Percentiles rank a stretch among this genome's conserved stretches.
These are phyloP conservation scores for Neodidymelliopsis sp. DNA, from an alignment of 2,329 filamentous ascomycete species.

Conservation along the genomic window DNA sequence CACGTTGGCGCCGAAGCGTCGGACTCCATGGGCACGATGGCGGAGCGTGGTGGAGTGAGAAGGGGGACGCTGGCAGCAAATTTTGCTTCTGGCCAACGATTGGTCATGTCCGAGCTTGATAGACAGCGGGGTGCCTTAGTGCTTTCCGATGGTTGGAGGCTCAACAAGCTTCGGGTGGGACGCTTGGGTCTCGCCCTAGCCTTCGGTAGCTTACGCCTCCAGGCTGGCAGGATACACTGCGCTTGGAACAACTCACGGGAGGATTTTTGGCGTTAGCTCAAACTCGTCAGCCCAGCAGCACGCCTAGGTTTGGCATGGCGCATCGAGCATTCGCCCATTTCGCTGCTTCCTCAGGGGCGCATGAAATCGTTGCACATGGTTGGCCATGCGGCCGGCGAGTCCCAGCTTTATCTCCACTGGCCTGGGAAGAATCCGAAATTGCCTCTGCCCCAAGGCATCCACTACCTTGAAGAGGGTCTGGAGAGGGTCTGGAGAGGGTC, in stretches of 20 bases:
- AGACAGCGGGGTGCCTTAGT: slow-evolving; percentile 39
- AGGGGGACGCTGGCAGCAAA: slow-evolving; percentile 21
- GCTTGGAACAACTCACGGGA: slow-evolving; percentile 37
- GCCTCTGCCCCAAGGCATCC: slow-evolving; percentile 3
- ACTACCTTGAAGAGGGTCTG: too few species aligned
- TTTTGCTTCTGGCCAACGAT: slow-evolving; percentile 36
- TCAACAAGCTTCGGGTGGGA: slow-evolving; percentile 35
- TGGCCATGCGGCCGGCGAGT: neutral
- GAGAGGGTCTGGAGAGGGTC: too few species aligned
- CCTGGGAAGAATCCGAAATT: slow-evolving; percentile 3
- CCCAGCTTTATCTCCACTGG: slow-evolving; percentile 8
- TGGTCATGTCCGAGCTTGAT: slow-evolving; percentile 17
- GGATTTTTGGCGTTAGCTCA: slow-evolving; percentile 20
- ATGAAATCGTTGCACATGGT: neutral
- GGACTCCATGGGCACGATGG: slow-evolving; percentile 6
- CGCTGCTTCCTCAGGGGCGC: slow-evolving; percentile 11
- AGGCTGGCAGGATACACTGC: neutral
- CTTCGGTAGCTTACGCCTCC: slow-evolving; percentile 14
- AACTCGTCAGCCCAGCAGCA: slow-evolving; percentile 5
- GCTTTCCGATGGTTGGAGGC: slow-evolving; percentile 28
- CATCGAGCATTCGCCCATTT: neutral
- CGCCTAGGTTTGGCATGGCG: neutral
- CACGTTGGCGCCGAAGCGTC: neutral
- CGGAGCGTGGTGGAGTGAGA: slow-evolving; percentile 16
- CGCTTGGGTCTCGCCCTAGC: slow-evolving; percentile 29